A percentile compares a stretch with the other conserved stretches of the same genome.
Evolutionary conservation across 768 basidiomycete species (phyloP).

Genomic region (Galerina sulciceps): DNA sequence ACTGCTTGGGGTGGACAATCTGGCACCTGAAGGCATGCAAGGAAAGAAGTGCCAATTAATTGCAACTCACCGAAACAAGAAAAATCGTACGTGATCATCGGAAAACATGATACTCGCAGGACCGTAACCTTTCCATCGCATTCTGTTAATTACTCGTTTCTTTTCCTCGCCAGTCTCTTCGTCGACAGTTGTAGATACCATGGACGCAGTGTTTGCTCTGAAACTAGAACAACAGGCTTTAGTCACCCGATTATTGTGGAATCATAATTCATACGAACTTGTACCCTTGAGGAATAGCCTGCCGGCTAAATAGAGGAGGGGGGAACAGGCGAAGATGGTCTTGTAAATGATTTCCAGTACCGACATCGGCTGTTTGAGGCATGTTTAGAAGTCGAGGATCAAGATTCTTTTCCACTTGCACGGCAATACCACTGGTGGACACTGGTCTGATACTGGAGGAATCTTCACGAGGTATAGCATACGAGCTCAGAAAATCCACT

Average conservation of each 20-base stretch:
- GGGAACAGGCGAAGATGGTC: slow-evolving; percentile 81
- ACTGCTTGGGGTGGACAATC: slow-evolving; percentile 64
- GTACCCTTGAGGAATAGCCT: slow-evolving; percentile 79
- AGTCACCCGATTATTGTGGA: not conserved
- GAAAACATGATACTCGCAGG: slow-evolving; percentile 72
- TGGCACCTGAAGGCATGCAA: slow-evolving; percentile 54
- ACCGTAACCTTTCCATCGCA: slow-evolving; percentile 86
- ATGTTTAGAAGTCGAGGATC: slow-evolving; percentile 50
- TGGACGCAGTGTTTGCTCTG: slow-evolving; percentile 77
- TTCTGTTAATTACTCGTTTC: slow-evolving; percentile 81
- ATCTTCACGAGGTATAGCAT: slow-evolving; percentile 67
- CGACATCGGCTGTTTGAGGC: slow-evolving; percentile 14
- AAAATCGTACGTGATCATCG: slow-evolving; percentile 51
- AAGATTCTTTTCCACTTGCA: slow-evolving; percentile 39
- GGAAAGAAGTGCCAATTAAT: not conserved
- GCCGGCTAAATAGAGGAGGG: slow-evolving; percentile 87
- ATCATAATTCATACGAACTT: slow-evolving; percentile 50
- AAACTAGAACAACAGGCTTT: slow-evolving; percentile 48
- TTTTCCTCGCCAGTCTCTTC: slow-evolving; percentile 82
- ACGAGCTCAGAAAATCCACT: slow-evolving; percentile 81
- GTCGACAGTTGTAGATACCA: slow-evolving; percentile 66
- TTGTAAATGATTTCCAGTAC: slow-evolving; percentile 22
- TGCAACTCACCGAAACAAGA: not conserved
- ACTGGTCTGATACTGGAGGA: slow-evolving; percentile 59
- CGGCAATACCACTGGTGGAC: slow-evolving; percentile 4